Base-by-base conservation (phyloP, 1,139 yeast genomes). In the Magnusiomyces fungicola region DNA sequence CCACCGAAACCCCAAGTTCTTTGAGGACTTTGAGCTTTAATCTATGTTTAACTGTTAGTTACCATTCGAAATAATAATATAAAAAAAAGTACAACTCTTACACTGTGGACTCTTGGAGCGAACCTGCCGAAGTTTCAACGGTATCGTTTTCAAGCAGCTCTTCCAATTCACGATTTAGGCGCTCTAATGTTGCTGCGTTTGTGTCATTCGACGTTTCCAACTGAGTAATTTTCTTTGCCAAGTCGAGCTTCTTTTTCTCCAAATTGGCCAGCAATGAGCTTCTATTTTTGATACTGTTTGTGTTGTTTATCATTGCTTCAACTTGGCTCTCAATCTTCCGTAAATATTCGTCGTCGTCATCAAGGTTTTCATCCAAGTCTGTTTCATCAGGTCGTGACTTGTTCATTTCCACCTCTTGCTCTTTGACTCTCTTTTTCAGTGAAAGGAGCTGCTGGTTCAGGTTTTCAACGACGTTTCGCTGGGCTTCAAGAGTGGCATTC, bases 211-310 rank as follows among this genome's bases (percentile, higher is more conserved):
- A 66, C 56, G 78, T 71, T 52, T 80, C 83, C 50, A 80, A 66
- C 45, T 78, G 81, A 49, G 79, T 78, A 53, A 81, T 69, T 34
- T 72, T 72, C 57, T 79, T 79, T 2, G 83, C 85, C 10, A 80
- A 65, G 9, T 74, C 58, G 48, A 81, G 75, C 53, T 79, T 77
- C 43, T 72, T 69, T 39, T 73, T 69, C 56, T 79, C 84, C 43
- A 79, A 55, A 50, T 61, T n/a, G n/a, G n/a, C n/a, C n/a, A n/a
- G n/a, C n/a, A n/a, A n/a, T n/a, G n/a, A n/a, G n/a, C n/a, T n/a
- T n/a, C n/a, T n/a, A n/a, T n/a, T n/a, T n/a, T n/a, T n/a, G n/a
- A n/a, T n/a, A n/a, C n/a, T n/a, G n/a, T n/a, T n/a, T n/a, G n/a
- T n/a, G n/a, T n/a, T n/a, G n/a, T n/a, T n/a, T n/a, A n/a, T n/a